phyloP scores from a whole-genome alignment of 148 eudicot species.

The Beta vulgaris region DNA sequence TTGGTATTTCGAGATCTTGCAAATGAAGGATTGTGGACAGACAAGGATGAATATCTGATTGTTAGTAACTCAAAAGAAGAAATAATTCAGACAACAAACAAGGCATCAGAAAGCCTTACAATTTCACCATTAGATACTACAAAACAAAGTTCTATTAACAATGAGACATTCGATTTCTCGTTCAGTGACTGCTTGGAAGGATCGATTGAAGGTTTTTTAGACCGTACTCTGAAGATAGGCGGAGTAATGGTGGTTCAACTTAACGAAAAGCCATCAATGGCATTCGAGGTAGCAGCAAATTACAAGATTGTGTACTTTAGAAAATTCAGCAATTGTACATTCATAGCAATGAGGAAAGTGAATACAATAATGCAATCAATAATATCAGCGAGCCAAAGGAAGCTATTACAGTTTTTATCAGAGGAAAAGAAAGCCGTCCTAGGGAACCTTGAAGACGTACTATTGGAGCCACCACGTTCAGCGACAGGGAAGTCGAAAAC shows the following conservation, averaged over 20 bases:
- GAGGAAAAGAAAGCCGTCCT: constrained; percentile 48
- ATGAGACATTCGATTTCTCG: constrained; percentile 38
- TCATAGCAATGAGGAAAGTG: constrained; percentile 36
- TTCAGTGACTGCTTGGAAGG: constrained; percentile 28
- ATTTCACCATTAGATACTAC: constrained; percentile 18
- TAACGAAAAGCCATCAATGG: constrained; percentile 13
- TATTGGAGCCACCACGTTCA: constrained; percentile 55
- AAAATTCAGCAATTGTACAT: constrained; percentile 24
- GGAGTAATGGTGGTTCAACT: constrained; percentile 38
- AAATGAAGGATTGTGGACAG: constrained; percentile 45
- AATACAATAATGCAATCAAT: not conserved
- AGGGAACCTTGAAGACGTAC: constrained; percentile 56
- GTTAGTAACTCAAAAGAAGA: constrained; percentile 19
- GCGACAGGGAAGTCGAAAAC: constrained; percentile 40
- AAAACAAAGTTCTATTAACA: constrained; percentile 26
- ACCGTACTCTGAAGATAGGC: constrained; percentile 40
- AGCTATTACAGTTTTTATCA: constrained; percentile 25
- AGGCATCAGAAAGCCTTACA: constrained; percentile 2
- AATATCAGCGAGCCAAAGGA: constrained; percentile 22
- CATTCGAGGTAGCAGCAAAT: constrained; percentile 32
- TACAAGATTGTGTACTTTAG: constrained; percentile 45
- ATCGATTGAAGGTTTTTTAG: constrained; percentile 22
- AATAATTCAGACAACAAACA: not conserved
- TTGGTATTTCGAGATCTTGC: constrained; percentile 41
- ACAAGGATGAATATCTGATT: constrained; percentile 31